Evolutionary conservation across 169 alveolate genomes (phyloP), one percentile per base, ranked within the genome.

Genomic region (Eimeria necatrix): DNA sequence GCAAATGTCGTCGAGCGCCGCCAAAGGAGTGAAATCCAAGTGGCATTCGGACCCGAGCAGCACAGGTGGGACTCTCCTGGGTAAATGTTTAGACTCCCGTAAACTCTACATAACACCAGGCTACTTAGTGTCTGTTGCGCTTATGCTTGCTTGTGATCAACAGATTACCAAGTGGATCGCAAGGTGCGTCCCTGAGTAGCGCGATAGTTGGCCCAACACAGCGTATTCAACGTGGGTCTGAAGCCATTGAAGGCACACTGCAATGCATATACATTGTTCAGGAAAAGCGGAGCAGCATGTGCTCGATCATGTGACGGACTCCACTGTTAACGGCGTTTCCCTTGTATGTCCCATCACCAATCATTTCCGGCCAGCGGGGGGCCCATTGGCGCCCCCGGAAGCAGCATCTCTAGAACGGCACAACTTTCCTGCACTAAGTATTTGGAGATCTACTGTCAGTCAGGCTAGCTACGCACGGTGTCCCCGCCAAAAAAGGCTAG

Each of bases 81-180:
- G 24, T 20, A 26, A 18, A 60, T 4, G 81, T n/a, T 5, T 20
- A 14, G 16, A 24, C 3, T 1, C 48, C 1, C 48, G 26, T 16
- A 51, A 2, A n/a, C 0, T 24, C 26, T 12, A 46, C 41, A 20
- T 22, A 26, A 16, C 74, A 41, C 41, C 41, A 32, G 41, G 41
- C 41, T 32, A 32, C 41, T 32, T 32, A 32, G 78, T 56, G 92
- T 56, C 26, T 84, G 92, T 70, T 74, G n/a, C 59, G 80, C 59
- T 22, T 48, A 14, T 84, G 78, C 80, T 48, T 84, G 92, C 92
- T 84, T 74, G 80, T 46, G 92, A 76, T 60, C 91, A 84, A 59
- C 92, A 84, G 92, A 70, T 22, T 74, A 14, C 22, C 51, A 7
- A 20, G 59, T 56, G 92, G 78, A 84, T n/a, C 92, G 61, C 18